Evolutionary conservation across 176 grass and related monocot species (phyloP), one percentile per base, ranked within the genome.

Genomic region (Zea luxurians): DNA sequence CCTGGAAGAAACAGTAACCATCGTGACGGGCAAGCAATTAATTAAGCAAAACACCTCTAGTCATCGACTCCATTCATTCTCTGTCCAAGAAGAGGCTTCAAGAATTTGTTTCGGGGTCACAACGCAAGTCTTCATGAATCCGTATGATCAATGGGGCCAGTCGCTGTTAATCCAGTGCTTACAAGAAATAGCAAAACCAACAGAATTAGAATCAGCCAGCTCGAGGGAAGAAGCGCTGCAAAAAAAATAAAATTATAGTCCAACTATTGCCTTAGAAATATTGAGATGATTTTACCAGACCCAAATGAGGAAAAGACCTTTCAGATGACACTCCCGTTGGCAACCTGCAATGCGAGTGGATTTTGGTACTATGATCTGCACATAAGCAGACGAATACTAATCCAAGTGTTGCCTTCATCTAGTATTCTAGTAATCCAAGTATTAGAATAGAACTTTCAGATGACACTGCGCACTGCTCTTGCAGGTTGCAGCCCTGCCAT

Each of bases 131-230:
- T 78, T 78, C 48, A 42, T 43, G 40, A 71, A 71, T 43, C 50
- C 48, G 64, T 20, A 58, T 20, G 46, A 76, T 70, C 59, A 58
- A 63, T 15, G 27, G 70, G 83, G 84, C 48, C 76, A 70, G 74
- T 43, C 11, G 10, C 9, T 70, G 13, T 21, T n/a, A 81, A 44
- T 16, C 3, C 5, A 77, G 48, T 89, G 70, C 82, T 77, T 81
- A 61, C n/a, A 85, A 85, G 82, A 76, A 88, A 89, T 48, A 76
- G 57, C 46, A 66, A 75, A 10, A 45, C 55, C 55, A 13, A 63
- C 43, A 63, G 38, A 65, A 74, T 66, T 52, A 63, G 38, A 65
- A 74, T 66, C 49, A 48, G 79, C n/a, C 7, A 0, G 27, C 55
- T 37, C 17, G 62, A 55, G 48, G 40, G 76, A 65, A 73, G 13